Evolutionary conservation across 148 eudicot genomes (phyloP).

Genomic region (Heliosperma pusillum): DNA sequence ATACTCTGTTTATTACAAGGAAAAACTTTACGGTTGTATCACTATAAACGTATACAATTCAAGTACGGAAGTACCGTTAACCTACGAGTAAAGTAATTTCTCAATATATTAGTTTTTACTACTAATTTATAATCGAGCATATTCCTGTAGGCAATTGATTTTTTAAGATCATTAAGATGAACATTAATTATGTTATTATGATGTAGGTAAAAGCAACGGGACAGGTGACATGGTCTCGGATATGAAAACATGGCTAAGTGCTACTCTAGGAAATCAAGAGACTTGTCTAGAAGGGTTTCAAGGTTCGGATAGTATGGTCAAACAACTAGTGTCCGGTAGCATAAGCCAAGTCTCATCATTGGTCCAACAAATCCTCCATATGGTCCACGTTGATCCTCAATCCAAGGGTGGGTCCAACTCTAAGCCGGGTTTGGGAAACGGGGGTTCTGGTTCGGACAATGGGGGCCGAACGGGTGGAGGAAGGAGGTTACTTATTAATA

Average conservation of each 20-base stretch:
- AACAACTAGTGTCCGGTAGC: conserved; percentile 42
- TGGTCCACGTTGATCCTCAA: conserved; percentile 37
- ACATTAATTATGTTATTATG: not conserved
- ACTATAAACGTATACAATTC: too few species aligned
- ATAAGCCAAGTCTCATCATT: conserved; percentile 53
- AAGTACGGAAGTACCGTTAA: too few species aligned
- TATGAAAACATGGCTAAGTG: conserved; percentile 74
- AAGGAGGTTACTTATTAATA: conserved; percentile 17
- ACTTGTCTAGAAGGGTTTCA: conserved; percentile 85
- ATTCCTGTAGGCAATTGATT: too few species aligned
- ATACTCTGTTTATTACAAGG: too few species aligned
- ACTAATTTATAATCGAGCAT: too few species aligned
- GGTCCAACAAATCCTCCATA: conserved; percentile 44
- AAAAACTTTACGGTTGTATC: too few species aligned
- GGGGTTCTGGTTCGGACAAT: not conserved
- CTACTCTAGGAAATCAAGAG: conserved; percentile 60
- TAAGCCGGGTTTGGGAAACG: conserved; percentile 12
- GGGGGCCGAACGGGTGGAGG: conserved; percentile 21
- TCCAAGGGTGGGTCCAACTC: not conserved
- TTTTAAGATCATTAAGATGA: too few species aligned
- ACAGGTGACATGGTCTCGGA: conserved; percentile 61
- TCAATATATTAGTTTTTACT: too few species aligned
- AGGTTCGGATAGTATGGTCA: conserved; percentile 53
- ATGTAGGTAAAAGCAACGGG: conserved; percentile 55
- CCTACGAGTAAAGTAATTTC: too few species aligned